Evolutionary conservation across 257 asterid species (phyloP), one percentile per base, ranked within the genome.

Genomic region (Petunia secreta): DNA sequence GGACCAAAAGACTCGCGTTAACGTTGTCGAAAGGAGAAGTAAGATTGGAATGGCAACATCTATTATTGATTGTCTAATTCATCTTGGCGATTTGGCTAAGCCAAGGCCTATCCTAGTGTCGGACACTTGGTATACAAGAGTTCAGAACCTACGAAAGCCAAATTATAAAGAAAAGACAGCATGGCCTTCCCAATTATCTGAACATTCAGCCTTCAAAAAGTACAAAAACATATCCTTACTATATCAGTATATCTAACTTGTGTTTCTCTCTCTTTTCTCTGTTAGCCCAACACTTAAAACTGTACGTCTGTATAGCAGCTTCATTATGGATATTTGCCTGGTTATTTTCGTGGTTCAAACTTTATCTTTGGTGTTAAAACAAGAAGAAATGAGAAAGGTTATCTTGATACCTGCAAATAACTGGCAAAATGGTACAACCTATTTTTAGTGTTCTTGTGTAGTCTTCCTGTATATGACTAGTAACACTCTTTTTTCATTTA

Each of bases 311-410:
- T 38, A 5, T 25, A 55, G 2, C 62, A 55, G 34, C 25, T 55
- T 55, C 62, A 65, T 39, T 73, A 73, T 73, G 77, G 62, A 36
- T 25, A 73, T 73, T 73, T 73, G 62, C 36, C 77, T 73, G 3
- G 14, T 50, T 62, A 36, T 73, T 50, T 73, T 34, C 65, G 43
- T 60, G 6, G 15, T 8, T 36, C 67, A 55, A 82, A 75, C 54
- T 43, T 46, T 34, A 5, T 50, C n/a, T 48, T 71, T 44, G 6
- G 6, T 1, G 10, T 1, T 36, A 4, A 34, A n/a, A 14, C 25
- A 68, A 16, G 5, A 43, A 44, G 14, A 40, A 66, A 7, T 7
- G 36, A 8, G 50, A 48, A 71, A 34, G 6, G 25, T 16, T 71
- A 71, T 48, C 43, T 71, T 48, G 34, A 34, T 50, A 10, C 41